A percentile compares a stretch with the other conserved stretches of the same genome.
These are phyloP conservation scores for Excoecaria cochinchinensis DNA, from an alignment of 345 rosid genomes.

Conservation along the genomic window DNA sequence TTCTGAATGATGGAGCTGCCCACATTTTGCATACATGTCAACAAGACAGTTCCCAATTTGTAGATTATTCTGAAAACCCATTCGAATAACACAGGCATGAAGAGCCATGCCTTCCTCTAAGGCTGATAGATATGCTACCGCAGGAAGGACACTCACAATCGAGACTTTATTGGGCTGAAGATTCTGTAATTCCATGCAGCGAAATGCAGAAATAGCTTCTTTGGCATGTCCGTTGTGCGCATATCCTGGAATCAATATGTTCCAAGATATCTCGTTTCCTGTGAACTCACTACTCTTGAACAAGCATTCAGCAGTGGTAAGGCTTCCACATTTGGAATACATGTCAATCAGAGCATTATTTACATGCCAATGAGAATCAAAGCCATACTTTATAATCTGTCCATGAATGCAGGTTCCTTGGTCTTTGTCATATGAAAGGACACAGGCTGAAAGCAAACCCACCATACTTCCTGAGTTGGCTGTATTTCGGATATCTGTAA, in stretches of 20 bases:
- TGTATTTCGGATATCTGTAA: conserved; percentile 35
- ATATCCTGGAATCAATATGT: conserved; percentile 54
- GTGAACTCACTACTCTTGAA: conserved; percentile 37
- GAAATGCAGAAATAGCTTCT: conserved; percentile 46
- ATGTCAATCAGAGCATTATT: conserved; percentile 55
- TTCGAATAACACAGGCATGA: conserved; percentile 46
- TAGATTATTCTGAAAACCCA: conserved; percentile 39
- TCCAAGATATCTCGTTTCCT: conserved; percentile 54
- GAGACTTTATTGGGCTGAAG: conserved; percentile 44
- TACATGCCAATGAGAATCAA: conserved; percentile 44
- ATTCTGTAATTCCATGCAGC: conserved; percentile 43
- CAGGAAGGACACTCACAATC: conserved; percentile 51
- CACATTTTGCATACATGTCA: conserved; percentile 73
- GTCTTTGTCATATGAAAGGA: conserved; percentile 37
- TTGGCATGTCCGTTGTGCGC: conserved; percentile 50
- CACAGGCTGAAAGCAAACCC: conserved; percentile 48
- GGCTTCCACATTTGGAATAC: conserved; percentile 56
- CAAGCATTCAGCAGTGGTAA: conserved; percentile 40
- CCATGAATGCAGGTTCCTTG: conserved; percentile 49
- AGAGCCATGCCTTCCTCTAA: conserved; percentile 47
- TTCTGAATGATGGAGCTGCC: conserved; percentile 41
- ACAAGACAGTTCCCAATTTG: conserved; percentile 48
- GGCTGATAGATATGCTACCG: conserved; percentile 38
- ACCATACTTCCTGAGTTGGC: conserved; percentile 57
- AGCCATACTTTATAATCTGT: conserved; percentile 42